Evolutionary conservation across 2,329 filamentous ascomycete genomes (phyloP), one percentile per base, ranked within the genome.

Genomic region (Xylaria sp.): DNA sequence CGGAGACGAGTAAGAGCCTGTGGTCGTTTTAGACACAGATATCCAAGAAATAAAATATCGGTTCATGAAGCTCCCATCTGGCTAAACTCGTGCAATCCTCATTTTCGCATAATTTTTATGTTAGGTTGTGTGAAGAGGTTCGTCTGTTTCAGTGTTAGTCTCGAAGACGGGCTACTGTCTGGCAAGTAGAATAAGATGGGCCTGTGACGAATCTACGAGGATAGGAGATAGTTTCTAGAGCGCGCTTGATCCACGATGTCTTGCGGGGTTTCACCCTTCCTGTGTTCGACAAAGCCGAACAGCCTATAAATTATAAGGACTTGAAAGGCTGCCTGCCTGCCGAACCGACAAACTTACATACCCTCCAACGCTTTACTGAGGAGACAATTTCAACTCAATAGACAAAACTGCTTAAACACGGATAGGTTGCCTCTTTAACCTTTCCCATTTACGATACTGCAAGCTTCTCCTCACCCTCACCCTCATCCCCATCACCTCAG

Each of bases 1-100:
- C 58, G 48, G 66, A 71, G 37, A 50, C 64, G 52, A 42, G 29
- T 13, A n/a, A n/a, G n/a, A n/a, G n/a, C 29, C 4, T 34, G 8
- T 34, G 9, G 11, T 3, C 16, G 8, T 34, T 34, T 7, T 6
- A 34, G 29, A 34, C 4, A 26, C 6, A 9, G 24, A 34, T 34
- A 13, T 13, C 9, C 16, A 13, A 34, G 29, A 7, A 34, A 3
- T 34, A 11, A 3, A 34, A 6, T 13, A 34, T 34, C 29, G 16
- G 8, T 34, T 3, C 16, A 34, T 34, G 24, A 9, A 26, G 5
- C 5, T 26, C 9, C 24, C 9, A 26, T 26, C 24, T 7, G 11
- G 29, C 9, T 34, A 13, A n/a, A n/a, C n/a, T n/a, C n/a, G n/a
- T n/a, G n/a, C n/a, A n/a, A n/a, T n/a, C n/a, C n/a, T n/a, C n/a